Base-by-base conservation (phyloP, 2,329 filamentous ascomycete species). In the Chaetothyriales sp. region DNA sequence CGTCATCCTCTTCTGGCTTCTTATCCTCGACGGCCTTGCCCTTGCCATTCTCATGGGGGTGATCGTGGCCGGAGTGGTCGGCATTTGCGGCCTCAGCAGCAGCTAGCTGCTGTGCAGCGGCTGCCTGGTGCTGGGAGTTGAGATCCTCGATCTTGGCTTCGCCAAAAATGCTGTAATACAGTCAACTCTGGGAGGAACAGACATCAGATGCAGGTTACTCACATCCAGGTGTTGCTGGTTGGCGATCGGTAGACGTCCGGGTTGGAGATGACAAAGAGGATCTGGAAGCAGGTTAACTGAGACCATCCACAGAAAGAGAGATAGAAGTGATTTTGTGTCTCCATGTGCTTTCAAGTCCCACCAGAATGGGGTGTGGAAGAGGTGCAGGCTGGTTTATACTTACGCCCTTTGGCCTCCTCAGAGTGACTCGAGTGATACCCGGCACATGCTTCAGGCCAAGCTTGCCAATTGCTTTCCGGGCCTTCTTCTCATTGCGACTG, bases 401-500 rank as follows among this genome's bases (percentile, higher is more conserved):
- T 77, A 95, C 90, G 77, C 95, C 95, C 83, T 98, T 98, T 65
- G 93, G 93, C 72, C 93, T 81, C 74, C 92, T 86, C 67, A 98
- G 82, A 61, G 93, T 98, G 65, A 98, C 93, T 68, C 92, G 84
- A 66, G 92, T 98, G 73, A 98, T 98, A 69, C 92, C 93, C 66
- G 86, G 84, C 62, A 98, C 84, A 67, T 90, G 88, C 79, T 87
- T 92, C 69, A 98, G 77, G 69, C 94, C 89, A 68, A 96, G 82
- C 83, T 98, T 98, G 72, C 88, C 86, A 70, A 98, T 94, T 66
- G 89, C 88, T 81, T 98, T 98, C 75, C 92, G 84, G 65, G 92
- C 93, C 83, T 98, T 98, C 86, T 98, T 98, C 84, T 98, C 92
- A 77, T 96, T 96, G 73, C 92, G 88, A 68, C 87, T 95, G 80